phyloP scores from a whole-genome alignment of 2,329 filamentous ascomycete genomes.

The Phaeoacremonium minimum region DNA sequence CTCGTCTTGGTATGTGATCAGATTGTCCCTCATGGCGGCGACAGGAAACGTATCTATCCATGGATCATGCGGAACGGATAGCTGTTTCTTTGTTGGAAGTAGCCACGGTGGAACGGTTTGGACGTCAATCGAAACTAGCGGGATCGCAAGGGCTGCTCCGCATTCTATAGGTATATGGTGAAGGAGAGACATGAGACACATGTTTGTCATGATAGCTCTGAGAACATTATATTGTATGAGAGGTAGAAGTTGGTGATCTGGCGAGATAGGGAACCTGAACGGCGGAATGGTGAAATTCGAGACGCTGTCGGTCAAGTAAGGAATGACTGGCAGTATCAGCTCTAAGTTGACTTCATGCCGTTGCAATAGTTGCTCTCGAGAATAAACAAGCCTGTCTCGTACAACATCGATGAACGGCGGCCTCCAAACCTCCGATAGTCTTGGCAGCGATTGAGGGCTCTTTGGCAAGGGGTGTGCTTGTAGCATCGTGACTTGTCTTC shows the following conservation, averaged over 20 bases:
- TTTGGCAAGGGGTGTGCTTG: neutral
- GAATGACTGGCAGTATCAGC: neutral
- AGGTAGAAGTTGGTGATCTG: constrained; percentile 11
- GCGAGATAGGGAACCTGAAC: constrained; percentile 7
- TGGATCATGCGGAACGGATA: neutral
- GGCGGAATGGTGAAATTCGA: neutral
- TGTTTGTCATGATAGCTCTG: constrained; percentile 5
- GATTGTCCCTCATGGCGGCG: constrained; percentile 1
- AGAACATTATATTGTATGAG: constrained; percentile 14
- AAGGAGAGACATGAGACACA: neutral
- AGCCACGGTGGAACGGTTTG: neutral
- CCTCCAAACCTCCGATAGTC: neutral
- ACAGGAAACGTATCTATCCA: neutral
- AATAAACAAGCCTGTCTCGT: neutral
- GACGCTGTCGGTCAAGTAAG: neutral
- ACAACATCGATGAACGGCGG: neutral
- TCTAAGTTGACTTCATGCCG: neutral
- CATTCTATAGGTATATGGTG: neutral
- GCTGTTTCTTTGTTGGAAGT: neutral
- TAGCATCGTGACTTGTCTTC: too few relatives aligned
- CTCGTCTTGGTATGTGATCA: neutral
- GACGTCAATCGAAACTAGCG: constrained; percentile 4
- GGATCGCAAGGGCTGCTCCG: neutral
- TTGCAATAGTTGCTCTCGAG: neutral
- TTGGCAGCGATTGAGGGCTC: neutral